These are phyloP conservation scores for Castanea mollissima DNA, from an alignment of 306 rosid genomes.

Conservation along the genomic window DNA sequence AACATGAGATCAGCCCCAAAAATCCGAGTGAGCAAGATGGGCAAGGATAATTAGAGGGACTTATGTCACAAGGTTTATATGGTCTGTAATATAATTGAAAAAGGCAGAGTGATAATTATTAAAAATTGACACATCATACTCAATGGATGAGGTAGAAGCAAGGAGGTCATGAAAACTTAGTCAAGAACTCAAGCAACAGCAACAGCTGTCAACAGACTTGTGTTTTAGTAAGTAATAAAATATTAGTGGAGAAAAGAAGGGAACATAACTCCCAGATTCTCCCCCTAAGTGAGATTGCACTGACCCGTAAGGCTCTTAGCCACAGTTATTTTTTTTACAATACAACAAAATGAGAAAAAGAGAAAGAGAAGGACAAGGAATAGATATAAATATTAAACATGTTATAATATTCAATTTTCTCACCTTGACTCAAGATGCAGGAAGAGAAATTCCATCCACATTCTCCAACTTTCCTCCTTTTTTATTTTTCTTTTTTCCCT, in stretches of 20 bases:
- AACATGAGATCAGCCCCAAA: neutral
- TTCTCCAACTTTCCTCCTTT: neutral
- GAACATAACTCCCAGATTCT: no score
- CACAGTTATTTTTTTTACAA: neutral
- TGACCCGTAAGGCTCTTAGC: no score
- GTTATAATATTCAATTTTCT: neutral
- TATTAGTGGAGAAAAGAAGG: no score
- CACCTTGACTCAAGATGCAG: neutral
- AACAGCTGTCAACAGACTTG: neutral
- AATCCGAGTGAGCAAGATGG: neutral
- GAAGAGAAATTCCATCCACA: neutral
- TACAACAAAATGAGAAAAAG: neutral
- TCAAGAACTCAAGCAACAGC: neutral
- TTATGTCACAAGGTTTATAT: neutral
- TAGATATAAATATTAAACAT: neutral
- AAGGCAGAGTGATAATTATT: neutral
- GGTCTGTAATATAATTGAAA: neutral
- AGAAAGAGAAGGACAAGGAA: neutral
- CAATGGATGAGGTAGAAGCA: neutral
- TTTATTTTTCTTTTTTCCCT: no score
- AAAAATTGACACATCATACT: neutral
- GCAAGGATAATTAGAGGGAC: neutral
- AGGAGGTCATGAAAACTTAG: neutral
- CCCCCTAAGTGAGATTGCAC: no score
- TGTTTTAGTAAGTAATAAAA: neutral